Evolutionary conservation across 495 filamentous ascomycete genomes (phyloP).

Genomic region (Penicillium subrubescens): DNA sequence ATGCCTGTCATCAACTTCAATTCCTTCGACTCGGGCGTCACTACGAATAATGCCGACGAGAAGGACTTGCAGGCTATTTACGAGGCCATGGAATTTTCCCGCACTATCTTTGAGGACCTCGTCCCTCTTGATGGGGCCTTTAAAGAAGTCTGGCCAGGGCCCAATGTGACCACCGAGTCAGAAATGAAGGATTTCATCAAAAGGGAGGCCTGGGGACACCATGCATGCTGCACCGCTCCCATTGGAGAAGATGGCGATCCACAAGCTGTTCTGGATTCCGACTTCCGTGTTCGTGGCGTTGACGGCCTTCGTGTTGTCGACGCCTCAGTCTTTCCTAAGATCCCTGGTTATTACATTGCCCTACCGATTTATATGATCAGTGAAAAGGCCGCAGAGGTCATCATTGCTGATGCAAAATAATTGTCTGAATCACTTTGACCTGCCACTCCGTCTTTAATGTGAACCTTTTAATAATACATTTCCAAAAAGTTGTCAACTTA

Average conservation of each 20-base stretch:
- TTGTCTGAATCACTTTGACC: background rate
- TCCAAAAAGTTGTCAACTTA: background rate
- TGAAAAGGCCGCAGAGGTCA: constrained; percentile 65
- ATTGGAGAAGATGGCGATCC: constrained; percentile 59
- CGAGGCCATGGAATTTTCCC: constrained; percentile 48
- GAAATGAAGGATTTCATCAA: constrained; percentile 52
- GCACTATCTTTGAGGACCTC: constrained; percentile 39
- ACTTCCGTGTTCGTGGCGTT: constrained; percentile 59
- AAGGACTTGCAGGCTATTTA: constrained; percentile 50
- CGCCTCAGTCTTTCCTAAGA: constrained; percentile 58
- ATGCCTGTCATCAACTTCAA: constrained; percentile 58
- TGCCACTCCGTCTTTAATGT: background rate
- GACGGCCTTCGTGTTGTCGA: constrained; percentile 64
- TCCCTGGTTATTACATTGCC: constrained; percentile 63
- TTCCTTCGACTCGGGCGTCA: constrained; percentile 49
- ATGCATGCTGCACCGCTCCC: constrained; percentile 58
- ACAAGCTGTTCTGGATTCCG: constrained; percentile 59
- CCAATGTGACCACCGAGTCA: constrained; percentile 36
- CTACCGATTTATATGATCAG: constrained; percentile 64
- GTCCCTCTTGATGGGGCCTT: constrained; percentile 38
- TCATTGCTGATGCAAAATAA: constrained; percentile 42
- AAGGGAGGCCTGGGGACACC: constrained; percentile 59
- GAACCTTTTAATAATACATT: background rate
- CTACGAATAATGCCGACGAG: constrained; percentile 36
- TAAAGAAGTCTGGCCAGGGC: constrained; percentile 52